phyloP scores from a whole-genome alignment of 495 filamentous ascomycete genomes.

The Xylaria scruposa region DNA sequence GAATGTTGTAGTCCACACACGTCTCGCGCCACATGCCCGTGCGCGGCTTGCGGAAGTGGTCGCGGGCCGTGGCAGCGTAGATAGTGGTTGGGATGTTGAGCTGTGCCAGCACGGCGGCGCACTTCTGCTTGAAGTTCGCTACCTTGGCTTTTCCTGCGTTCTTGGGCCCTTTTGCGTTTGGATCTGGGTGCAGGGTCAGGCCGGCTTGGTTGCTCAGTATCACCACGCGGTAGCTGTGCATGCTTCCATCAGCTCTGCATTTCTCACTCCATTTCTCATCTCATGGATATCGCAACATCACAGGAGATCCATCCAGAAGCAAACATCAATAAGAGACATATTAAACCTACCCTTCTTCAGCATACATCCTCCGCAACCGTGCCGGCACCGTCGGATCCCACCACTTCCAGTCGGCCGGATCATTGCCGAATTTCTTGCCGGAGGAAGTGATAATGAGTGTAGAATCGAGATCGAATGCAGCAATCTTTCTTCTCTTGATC shows the following conservation, averaged over 20 bases:
- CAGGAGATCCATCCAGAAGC: not conserved
- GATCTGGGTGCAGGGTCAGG: conserved; percentile 72
- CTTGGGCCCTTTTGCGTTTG: conserved; percentile 67
- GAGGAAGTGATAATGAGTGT: conserved; percentile 83
- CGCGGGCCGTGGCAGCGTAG: conserved; percentile 83
- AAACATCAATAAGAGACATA: not conserved
- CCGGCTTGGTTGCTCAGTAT: conserved; percentile 90
- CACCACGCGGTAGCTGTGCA: conserved; percentile 71
- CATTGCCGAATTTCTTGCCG: conserved; percentile 76
- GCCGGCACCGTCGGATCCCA: conserved; percentile 78
- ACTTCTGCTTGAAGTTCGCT: conserved; percentile 79
- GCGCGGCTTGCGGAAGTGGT: conserved; percentile 85
- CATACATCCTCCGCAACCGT: conserved; percentile 66
- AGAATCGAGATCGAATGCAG: conserved; percentile 92
- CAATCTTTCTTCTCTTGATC: conserved; percentile 66
- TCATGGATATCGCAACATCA: not conserved
- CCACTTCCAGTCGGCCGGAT: conserved; percentile 90
- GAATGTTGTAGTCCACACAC: conserved; percentile 72
- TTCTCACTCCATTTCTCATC: not conserved
- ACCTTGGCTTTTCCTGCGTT: conserved; percentile 66
- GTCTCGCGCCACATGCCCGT: conserved; percentile 90
- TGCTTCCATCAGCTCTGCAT: not conserved
- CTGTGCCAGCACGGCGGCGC: conserved; percentile 67
- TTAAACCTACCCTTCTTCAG: conserved; percentile 65
- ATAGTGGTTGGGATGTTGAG: conserved; percentile 80